Evolutionary conservation across 495 filamentous ascomycete genomes (phyloP), one percentile per base, ranked within the genome.

Genomic region (Penicillium tannophilum): DNA sequence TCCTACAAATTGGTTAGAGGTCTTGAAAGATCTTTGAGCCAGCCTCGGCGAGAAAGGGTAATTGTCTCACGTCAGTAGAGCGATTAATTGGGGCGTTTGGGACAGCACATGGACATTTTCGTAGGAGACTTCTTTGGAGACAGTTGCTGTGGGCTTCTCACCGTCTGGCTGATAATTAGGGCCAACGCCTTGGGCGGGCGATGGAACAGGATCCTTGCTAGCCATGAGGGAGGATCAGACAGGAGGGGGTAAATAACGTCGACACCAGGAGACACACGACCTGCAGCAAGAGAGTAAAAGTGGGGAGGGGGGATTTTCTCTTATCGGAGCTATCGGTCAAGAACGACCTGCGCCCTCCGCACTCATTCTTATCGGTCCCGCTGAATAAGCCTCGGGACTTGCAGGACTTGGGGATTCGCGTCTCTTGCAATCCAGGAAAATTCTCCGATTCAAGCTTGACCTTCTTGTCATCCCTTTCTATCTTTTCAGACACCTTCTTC

Each of bases 31-130:
- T 17, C 1, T 36, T 14, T 14, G 4, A 17, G 14, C 2, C 6
- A 31, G 33, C 30, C 2, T 16, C 31, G 23, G 4, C 8, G 9
- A 43, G 26, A 46, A 20, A 9, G 17, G 28, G 35, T 14, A 24
- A 36, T 44, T 12, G 26, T 83, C 92, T 78, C 85, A 98, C 94
- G 94, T 96, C 72, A 98, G 84, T 56, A 98, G 84, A 52, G 94
- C 91, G 73, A 98, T 98, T 64, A 98, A 83, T 79, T 98, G 94
- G 42, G 94, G 92, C 11, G 95, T 97, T 75, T 98, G 95, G 20
- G 90, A 84, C 30, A 98, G 83, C 60, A 93, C 87, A 67, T 91
- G 88, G 58, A 98, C 91, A 79, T 95, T 97, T 35, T 91, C 86
- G 65, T 90, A 88, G 20, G 86, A 70, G n/a, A 97, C 85, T 60